These are phyloP conservation scores for Fulvia fulva DNA, from an alignment of 2,329 filamentous ascomycete genomes.

Conservation along the genomic window DNA sequence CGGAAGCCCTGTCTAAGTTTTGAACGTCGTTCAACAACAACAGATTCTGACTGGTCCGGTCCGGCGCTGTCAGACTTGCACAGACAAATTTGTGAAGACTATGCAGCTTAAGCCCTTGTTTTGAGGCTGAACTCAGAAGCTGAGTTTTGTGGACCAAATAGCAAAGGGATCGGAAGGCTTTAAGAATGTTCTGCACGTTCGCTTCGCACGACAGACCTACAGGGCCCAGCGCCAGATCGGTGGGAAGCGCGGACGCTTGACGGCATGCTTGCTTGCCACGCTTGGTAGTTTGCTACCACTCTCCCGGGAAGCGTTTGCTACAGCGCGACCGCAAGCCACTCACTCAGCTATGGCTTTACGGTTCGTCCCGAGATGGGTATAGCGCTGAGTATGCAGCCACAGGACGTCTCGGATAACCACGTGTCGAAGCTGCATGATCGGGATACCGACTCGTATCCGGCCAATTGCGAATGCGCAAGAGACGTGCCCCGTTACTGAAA, in stretches of 20 bases:
- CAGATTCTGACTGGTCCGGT: too few relatives aligned
- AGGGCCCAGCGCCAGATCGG: not conserved
- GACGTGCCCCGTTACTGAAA: not conserved
- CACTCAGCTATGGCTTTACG: constrained; percentile 5
- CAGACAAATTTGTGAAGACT: too few relatives aligned
- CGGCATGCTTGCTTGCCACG: not conserved
- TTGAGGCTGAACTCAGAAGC: too few relatives aligned
- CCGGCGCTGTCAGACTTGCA: too few relatives aligned
- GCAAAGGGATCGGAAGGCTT: not conserved
- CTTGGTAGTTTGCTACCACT: not conserved
- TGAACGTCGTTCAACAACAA: too few relatives aligned
- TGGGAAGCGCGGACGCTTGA: constrained; percentile 2
- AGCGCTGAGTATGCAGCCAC: not conserved
- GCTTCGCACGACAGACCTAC: not conserved
- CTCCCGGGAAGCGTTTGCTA: not conserved
- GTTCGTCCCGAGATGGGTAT: constrained; percentile 1
- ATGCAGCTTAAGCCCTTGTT: too few relatives aligned
- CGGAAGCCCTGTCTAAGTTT: too few relatives aligned
- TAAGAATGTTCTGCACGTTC: not conserved
- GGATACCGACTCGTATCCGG: not conserved
- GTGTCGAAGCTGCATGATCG: constrained; percentile 4
- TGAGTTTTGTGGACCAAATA: too few relatives aligned
- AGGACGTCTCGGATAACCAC: constrained; percentile 4
- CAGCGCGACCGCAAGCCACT: not conserved
- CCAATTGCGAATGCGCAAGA: constrained; percentile 2